Evolutionary conservation across 306 rosid genomes (phyloP).

Genomic region (Prunus armeniaca): DNA sequence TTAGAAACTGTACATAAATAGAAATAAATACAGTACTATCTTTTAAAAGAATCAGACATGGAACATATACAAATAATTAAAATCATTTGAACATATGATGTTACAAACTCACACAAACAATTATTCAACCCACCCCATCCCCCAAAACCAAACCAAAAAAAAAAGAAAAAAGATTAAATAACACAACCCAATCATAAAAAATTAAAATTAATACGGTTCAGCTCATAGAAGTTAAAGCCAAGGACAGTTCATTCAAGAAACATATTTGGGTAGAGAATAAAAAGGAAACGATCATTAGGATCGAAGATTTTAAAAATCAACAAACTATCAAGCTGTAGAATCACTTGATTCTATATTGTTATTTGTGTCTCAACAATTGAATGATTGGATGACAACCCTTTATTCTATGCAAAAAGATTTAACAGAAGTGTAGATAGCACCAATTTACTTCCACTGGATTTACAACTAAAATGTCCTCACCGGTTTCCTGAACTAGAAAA

Average conservation of each 20-base stretch:
- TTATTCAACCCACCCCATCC: neutral
- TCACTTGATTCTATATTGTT: neutral
- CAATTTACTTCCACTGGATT: neutral
- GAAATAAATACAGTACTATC: conserved; percentile 1
- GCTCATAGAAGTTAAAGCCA: conserved; percentile 4
- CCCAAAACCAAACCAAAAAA: neutral
- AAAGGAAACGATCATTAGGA: neutral
- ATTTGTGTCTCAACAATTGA: neutral
- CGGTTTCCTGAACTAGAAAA: neutral
- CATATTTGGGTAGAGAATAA: neutral
- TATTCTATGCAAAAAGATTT: neutral
- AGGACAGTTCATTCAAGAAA: neutral
- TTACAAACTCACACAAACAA: neutral
- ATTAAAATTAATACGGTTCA: neutral
- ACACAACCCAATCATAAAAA: neutral
- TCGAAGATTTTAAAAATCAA: neutral
- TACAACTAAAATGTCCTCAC: neutral
- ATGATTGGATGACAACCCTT: neutral
- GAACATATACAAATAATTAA: neutral
- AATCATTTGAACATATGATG: neutral
- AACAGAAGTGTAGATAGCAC: neutral
- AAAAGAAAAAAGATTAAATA: neutral
- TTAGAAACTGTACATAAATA: conserved; percentile 53
- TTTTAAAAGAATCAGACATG: conserved; percentile 4
- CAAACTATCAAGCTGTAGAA: neutral